Evolutionary conservation across 1,284 basidiomycete species (phyloP).

Genomic region (Ustilago bromivora): DNA sequence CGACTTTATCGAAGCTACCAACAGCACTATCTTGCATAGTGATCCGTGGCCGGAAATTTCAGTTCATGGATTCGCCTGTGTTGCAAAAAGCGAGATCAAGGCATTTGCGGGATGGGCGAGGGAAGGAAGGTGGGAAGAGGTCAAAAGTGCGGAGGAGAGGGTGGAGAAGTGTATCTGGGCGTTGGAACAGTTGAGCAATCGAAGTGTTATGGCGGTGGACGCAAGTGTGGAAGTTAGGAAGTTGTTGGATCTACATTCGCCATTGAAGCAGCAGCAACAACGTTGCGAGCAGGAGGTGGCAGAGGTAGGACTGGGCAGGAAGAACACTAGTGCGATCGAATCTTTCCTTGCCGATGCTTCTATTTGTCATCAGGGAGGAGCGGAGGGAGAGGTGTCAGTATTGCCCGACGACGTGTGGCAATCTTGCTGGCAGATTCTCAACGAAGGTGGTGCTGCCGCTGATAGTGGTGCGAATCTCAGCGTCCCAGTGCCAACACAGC

Average conservation of each 20-base stretch:
- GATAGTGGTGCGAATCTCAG: no score
- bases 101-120: slow-evolving; percentile 11
- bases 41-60: slow-evolving; percentile 49
- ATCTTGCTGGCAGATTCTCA: slow-evolving; percentile 35
- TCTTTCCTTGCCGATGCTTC: not conserved
- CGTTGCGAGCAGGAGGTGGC: not conserved
- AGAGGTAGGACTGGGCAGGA: not conserved
- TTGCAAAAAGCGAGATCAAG: slow-evolving; percentile 45
- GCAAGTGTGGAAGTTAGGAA: slow-evolving; percentile 26
- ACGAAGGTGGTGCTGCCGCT: slow-evolving; percentile 5
- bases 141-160: slow-evolving; percentile 23
- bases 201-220: slow-evolving; percentile 33
- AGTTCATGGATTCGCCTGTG: slow-evolving; percentile 25
- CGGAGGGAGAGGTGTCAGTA: slow-evolving; percentile 2
- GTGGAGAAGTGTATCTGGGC: slow-evolving; percentile 48
- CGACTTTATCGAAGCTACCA: slow-evolving; percentile 31
- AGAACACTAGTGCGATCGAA: not conserved
- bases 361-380: not conserved
- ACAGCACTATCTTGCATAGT: slow-evolving; percentile 34
- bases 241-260: slow-evolving; percentile 30
- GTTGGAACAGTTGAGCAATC: slow-evolving; percentile 38
- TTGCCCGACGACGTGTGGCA: slow-evolving; percentile 41
- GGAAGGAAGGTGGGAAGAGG: slow-evolving; percentile 26
- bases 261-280: slow-evolving; percentile 16
- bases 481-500: no score